phyloP scores from a whole-genome alignment of 106 monocot species.

The Agapanthus africanus region DNA sequence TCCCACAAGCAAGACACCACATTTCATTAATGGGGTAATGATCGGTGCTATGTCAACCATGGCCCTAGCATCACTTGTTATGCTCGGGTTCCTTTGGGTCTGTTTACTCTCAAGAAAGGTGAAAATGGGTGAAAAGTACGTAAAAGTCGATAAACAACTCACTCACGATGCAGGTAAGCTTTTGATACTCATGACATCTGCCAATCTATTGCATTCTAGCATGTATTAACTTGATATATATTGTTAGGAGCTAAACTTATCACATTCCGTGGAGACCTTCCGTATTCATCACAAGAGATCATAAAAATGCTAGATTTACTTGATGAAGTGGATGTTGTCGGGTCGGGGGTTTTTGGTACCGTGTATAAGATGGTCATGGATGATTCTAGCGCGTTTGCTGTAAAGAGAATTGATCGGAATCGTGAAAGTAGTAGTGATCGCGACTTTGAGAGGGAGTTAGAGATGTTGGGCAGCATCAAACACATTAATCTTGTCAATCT shows the following conservation, averaged over 20 bases:
- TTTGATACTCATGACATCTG: too few species aligned
- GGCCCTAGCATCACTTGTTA: slow-evolving; percentile 38
- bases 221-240: not conserved
- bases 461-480: slow-evolving; percentile 72
- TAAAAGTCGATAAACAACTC: slow-evolving; percentile 65
- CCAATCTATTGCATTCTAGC: too few species aligned
- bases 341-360: slow-evolving; percentile 88
- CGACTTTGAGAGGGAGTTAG: slow-evolving; percentile 75
- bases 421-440: slow-evolving; percentile 45
- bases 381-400: slow-evolving; percentile 66
- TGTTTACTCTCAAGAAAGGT: slow-evolving; percentile 77
- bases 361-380: slow-evolving; percentile 94
- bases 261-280: slow-evolving; percentile 76
- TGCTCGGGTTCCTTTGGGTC: slow-evolving; percentile 83
- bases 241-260: slow-evolving; percentile 67
- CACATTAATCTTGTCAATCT: slow-evolving; percentile 91
- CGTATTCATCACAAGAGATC: slow-evolving; percentile 70
- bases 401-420: slow-evolving; percentile 68
- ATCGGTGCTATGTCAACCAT: slow-evolving; percentile 74
- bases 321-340: slow-evolving; percentile 75
- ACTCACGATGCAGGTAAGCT: slow-evolving; percentile 43
- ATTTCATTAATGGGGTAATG: slow-evolving; percentile 66
- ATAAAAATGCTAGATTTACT: slow-evolving; percentile 71
- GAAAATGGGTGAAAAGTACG: slow-evolving; percentile 44
- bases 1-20: slow-evolving; percentile 35